phyloP scores from a whole-genome alignment of 331 rosid genomes.

The Stylosanthes scabra region DNA sequence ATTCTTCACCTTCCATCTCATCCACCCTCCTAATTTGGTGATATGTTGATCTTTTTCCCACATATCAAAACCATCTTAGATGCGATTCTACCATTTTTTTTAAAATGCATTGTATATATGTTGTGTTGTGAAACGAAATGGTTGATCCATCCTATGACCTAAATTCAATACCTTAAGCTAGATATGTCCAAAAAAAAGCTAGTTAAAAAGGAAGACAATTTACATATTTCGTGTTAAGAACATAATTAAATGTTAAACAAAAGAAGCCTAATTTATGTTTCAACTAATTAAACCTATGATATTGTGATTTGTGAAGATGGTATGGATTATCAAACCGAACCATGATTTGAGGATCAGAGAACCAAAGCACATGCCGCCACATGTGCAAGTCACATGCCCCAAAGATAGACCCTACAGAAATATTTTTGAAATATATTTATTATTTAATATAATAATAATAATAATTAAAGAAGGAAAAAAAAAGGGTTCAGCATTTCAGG shows the following conservation, averaged over 20 bases:
- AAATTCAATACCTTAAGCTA: no score
- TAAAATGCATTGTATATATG: no score
- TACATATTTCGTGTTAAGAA: no score
- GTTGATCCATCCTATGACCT: no score
- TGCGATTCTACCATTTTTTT: no score
- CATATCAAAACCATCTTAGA: no score
- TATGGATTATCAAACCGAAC: slow-evolving; percentile 5
- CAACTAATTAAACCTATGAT: neutral
- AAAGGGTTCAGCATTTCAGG: neutral
- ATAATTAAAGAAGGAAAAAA: neutral
- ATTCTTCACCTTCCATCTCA: no score
- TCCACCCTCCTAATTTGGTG: no score
- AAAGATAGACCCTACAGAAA: slow-evolving; percentile 2
- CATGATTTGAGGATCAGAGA: slow-evolving; percentile 21
- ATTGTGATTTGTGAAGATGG: neutral
- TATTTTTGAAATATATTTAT: neutral
- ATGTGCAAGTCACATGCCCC: slow-evolving; percentile 49
- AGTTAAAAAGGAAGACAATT: no score
- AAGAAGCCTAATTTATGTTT: neutral
- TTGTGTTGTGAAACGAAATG: no score
- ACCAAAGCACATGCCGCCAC: slow-evolving; percentile 53
- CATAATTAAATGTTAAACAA: neutral
- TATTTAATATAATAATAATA: neutral
- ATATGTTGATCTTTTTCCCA: no score
- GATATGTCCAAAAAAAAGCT: no score